These are phyloP conservation scores for Eleusine indica DNA, from an alignment of 176 grass and related monocot species.

Conservation along the genomic window DNA sequence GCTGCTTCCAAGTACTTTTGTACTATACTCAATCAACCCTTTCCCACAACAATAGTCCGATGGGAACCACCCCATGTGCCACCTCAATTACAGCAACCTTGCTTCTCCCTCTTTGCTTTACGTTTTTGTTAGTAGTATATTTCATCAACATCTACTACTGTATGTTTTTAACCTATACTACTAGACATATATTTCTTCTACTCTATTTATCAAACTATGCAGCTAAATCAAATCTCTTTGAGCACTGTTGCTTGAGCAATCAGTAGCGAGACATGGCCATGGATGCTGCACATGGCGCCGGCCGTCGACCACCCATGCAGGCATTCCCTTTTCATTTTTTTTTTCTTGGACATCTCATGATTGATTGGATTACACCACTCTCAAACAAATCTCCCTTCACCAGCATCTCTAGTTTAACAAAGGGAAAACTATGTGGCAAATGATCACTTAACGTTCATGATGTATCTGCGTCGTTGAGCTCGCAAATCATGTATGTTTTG, in stretches of 20 bases:
- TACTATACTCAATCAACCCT: constrained; percentile 14
- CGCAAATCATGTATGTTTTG: not conserved
- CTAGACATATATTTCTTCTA: not conserved
- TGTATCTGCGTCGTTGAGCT: not conserved
- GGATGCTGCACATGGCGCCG: constrained; percentile 49
- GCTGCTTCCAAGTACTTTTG: constrained; percentile 25
- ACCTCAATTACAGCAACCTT: constrained; percentile 5
- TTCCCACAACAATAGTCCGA: constrained; percentile 28
- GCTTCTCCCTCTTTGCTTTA: too few species aligned
- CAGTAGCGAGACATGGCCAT: constrained; percentile 50
- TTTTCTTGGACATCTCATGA: constrained; percentile 36
- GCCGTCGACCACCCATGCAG: constrained; percentile 42
- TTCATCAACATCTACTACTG: too few species aligned
- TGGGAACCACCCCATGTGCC: constrained; percentile 38
- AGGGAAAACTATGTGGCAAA: not conserved
- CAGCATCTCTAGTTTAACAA: constrained; percentile 9
- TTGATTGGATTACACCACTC: constrained; percentile 37
- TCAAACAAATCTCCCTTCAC: constrained; percentile 31
- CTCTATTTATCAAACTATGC: not conserved
- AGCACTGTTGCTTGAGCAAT: constrained; percentile 45
- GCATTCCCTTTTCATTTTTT: not conserved
- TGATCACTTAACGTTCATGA: not conserved
- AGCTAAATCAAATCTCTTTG: constrained; percentile 11
- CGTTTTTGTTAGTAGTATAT: too few species aligned
- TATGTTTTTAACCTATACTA: not conserved